Conservation (phyloP, 129 eudicot species). For the Flaveria ramosissima region DNA sequence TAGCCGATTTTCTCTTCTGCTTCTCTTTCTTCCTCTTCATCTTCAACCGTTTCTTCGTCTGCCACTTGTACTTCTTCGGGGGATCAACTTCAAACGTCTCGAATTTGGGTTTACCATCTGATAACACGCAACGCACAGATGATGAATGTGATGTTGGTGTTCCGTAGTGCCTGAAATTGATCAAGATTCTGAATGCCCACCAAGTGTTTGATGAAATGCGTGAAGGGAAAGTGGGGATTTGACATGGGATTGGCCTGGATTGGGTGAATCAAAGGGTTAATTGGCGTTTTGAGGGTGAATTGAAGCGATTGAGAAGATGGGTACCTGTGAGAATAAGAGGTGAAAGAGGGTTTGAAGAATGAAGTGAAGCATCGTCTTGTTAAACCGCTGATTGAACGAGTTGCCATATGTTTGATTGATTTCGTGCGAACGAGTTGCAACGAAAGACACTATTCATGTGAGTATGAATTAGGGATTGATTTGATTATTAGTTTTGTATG, state of each 20-base stretch:
- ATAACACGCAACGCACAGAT: conserved; percentile 57
- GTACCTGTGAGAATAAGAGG: conserved; percentile 23
- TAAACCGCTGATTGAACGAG: conserved; percentile 27
- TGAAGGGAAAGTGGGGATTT: conserved; percentile 21
- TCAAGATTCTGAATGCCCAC: conserved; percentile 34
- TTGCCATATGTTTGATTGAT: conserved; percentile 18
- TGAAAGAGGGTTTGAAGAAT: conserved; percentile 27
- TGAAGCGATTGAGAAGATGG: conserved; percentile 8
- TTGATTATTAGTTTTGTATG: too few species aligned
- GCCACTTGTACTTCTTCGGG: conserved; percentile 69
- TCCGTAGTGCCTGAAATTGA: conserved; percentile 23
- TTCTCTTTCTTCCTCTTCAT: conserved; percentile 60
- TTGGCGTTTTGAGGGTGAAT: not conserved
- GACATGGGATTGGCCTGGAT: conserved; percentile 25
- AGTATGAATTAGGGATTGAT: too few species aligned
- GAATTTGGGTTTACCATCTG: conserved; percentile 69
- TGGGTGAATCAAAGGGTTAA: not conserved
- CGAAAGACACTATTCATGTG: too few species aligned
- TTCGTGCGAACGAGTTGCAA: not conserved
- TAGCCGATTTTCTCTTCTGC: conserved; percentile 60
- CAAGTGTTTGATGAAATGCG: conserved; percentile 35
- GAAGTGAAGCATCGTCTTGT: conserved; percentile 22
- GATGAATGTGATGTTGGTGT: conserved; percentile 34
- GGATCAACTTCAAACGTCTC: conserved; percentile 64
- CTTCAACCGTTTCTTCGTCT: conserved; percentile 62